phyloP scores from a whole-genome alignment of 2,329 filamentous ascomycete genomes.

The Cladosporium oxysporum region DNA sequence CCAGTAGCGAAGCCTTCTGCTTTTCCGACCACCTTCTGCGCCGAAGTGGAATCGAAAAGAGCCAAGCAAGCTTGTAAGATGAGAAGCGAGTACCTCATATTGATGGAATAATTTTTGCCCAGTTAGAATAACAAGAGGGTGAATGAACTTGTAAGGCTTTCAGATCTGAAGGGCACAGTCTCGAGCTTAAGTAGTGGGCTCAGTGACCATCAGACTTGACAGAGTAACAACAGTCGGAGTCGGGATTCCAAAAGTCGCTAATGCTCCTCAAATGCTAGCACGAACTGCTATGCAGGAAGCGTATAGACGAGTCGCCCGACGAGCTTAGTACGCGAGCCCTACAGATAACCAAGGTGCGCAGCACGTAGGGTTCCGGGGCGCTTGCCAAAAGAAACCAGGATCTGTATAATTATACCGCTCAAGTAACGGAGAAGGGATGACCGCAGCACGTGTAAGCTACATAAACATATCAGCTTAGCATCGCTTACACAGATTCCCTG shows the following conservation, averaged over 20 bases:
- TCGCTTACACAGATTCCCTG: background rate
- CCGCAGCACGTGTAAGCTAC: background rate
- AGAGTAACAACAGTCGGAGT: background rate
- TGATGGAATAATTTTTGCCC: background rate
- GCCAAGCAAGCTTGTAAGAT: background rate
- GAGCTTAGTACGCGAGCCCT: background rate
- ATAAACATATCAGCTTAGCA: background rate
- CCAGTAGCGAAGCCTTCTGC: conserved; percentile 52
- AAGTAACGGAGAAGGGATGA: background rate
- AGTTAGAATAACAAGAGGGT: background rate
- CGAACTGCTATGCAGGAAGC: background rate
- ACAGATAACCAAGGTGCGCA: background rate
- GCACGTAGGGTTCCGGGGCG: background rate
- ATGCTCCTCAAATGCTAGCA: background rate
- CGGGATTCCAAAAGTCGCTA: background rate
- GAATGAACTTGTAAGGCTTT: background rate
- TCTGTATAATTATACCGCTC: background rate
- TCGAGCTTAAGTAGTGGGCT: background rate
- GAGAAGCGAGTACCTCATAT: background rate
- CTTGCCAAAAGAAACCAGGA: background rate
- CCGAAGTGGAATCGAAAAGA: background rate
- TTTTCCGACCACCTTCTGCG: conserved; percentile 32
- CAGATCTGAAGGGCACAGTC: background rate
- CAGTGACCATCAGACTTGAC: background rate
- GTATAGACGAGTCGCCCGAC: background rate